phyloP scores from a whole-genome alignment of 1,284 basidiomycete species.

The Erythrobasidium hasegawianum region DNA sequence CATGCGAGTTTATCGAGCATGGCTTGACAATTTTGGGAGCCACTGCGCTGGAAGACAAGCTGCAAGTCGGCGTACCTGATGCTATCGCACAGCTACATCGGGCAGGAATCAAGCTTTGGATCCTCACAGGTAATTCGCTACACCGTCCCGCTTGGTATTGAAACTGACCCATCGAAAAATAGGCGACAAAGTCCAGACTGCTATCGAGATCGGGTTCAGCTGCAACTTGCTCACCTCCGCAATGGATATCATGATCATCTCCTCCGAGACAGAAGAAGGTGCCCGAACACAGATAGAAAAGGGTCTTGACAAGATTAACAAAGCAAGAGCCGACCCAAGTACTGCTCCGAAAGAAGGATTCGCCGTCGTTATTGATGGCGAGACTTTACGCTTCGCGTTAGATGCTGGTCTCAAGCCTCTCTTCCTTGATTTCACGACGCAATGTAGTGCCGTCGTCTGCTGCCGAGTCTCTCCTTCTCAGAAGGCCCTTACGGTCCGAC shows the following conservation, averaged over 20 bases:
- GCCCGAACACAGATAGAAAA: constrained; percentile 84
- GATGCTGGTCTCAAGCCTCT: constrained; percentile 71
- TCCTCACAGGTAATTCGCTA: constrained; percentile 65
- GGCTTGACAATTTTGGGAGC: constrained; percentile 80
- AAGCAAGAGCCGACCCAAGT: constrained; percentile 54
- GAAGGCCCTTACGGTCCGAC: constrained; percentile 89
- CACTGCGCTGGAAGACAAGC: constrained; percentile 92
- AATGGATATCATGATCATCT: constrained; percentile 89
- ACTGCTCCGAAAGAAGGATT: constrained; percentile 56
- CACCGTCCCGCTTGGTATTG: neutral
- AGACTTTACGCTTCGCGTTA: constrained; percentile 80
- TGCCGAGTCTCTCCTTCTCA: constrained; percentile 95
- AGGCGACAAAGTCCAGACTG: constrained; percentile 96
- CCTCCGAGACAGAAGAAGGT: constrained; percentile 70
- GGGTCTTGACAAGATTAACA: constrained; percentile 85
- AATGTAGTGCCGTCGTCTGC: constrained; percentile 95
- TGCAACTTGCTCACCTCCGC: constrained; percentile 86
- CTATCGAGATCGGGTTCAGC: constrained; percentile 86
- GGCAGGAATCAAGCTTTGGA: constrained; percentile 97
- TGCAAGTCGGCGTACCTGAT: constrained; percentile 94
- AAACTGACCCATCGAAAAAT: constrained; percentile 41
- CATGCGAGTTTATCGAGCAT: constrained; percentile 77
- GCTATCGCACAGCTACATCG: constrained; percentile 86
- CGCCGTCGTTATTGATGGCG: constrained; percentile 94
- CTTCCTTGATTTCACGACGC: constrained; percentile 74